These are phyloP conservation scores for Anaeramoeba flamelloides DNA, from an alignment of 78 protist genomes.

Conservation along the genomic window DNA sequence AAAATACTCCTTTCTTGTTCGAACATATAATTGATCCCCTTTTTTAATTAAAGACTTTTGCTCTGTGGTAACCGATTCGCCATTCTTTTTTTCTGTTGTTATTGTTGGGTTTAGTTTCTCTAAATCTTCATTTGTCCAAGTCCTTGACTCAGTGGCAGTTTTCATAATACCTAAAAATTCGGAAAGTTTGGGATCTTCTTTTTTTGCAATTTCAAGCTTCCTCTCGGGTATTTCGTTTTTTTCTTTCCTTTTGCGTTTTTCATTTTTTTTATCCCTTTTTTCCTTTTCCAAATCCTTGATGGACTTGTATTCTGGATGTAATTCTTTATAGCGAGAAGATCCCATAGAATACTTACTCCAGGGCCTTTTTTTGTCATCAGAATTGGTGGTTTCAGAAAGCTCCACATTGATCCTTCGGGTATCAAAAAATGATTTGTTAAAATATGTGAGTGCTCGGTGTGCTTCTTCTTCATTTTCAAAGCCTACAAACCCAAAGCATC, in stretches of 20 bases:
- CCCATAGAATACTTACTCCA: not conserved
- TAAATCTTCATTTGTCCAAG: not conserved
- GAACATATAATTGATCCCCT: not conserved
- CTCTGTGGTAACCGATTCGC: not conserved
- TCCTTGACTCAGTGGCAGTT: not conserved
- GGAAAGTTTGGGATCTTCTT: not conserved
- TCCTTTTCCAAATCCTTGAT: too few species aligned
- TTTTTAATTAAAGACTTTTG: not conserved
- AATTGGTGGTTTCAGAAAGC: not conserved
- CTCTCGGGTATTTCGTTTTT: not conserved
- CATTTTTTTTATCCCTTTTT: not conserved
- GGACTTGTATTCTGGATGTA: not conserved
- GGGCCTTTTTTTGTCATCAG: not conserved
- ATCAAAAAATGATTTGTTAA: not conserved
- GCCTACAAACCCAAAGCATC: not conserved
- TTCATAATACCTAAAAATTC: not conserved
- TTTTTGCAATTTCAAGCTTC: not conserved
- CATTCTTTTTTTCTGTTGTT: not conserved
- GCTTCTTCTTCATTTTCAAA: not conserved
- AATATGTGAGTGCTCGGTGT: not conserved
- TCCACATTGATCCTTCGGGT: not conserved
- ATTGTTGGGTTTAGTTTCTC: not conserved
- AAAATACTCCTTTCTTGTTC: not conserved
- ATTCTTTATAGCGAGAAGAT: not conserved
- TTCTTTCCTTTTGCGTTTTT: not conserved